Evolutionary conservation across 78 protist genomes (phyloP).

Genomic region (Pigoraptor vietnamica): DNA sequence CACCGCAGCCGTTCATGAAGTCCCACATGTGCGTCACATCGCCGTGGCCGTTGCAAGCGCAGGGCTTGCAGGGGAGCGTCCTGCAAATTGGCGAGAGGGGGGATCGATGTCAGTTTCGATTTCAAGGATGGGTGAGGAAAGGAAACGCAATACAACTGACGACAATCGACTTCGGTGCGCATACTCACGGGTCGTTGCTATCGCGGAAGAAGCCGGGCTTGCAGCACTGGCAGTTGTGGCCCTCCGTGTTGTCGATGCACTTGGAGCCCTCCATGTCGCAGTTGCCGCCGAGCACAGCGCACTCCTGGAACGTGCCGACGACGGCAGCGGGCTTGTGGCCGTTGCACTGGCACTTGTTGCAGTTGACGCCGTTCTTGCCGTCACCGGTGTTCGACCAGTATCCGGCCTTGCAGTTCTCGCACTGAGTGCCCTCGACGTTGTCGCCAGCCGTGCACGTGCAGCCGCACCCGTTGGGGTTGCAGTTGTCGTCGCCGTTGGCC

Average conservation of each 20-base stretch:
- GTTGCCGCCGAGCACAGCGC: not conserved
- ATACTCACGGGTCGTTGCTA: not conserved
- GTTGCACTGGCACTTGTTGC: not conserved
- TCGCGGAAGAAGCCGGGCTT: not conserved
- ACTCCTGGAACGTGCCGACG: not conserved
- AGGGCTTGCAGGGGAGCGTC: not conserved
- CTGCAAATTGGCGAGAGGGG: not conserved
- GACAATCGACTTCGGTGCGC: no score
- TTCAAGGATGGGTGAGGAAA: no score
- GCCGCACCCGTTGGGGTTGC: not conserved
- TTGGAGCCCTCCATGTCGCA: not conserved
- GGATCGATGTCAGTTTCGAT: no score
- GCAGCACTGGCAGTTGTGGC: not conserved
- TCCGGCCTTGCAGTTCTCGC: not conserved
- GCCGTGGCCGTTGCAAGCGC: constrained; percentile 3
- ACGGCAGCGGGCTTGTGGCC: not conserved
- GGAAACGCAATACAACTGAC: no score
- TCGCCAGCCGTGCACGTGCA: not conserved
- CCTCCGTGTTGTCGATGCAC: not conserved
- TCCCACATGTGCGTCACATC: not conserved
- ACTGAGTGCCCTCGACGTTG: not conserved
- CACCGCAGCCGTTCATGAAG: not conserved
- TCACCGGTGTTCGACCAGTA: not conserved
- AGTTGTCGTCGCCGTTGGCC: not conserved
- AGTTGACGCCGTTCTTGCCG: not conserved